phyloP scores from a whole-genome alignment of 495 filamentous ascomycete species.

The Penicillium fimorum region DNA sequence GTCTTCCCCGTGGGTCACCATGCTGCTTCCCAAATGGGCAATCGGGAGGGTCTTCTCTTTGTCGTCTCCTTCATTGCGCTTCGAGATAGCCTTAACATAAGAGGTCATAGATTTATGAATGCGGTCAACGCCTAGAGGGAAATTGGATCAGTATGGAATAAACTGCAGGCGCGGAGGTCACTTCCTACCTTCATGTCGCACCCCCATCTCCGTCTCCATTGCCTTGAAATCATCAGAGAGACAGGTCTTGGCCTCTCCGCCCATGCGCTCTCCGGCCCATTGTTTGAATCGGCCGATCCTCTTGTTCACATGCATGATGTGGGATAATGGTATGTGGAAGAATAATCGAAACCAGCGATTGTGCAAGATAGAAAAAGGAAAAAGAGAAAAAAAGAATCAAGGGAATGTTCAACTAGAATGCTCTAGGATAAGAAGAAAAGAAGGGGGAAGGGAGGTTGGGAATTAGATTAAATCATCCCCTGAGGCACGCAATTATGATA shows the following conservation, averaged over 20 bases:
- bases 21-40: constrained; percentile 77
- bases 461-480: constrained; percentile 10
- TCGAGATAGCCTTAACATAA: constrained; percentile 90
- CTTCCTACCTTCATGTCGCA: constrained; percentile 80
- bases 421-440: constrained; percentile 13
- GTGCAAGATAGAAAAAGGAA: background rate
- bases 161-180: background rate
- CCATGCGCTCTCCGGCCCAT: constrained; percentile 98
- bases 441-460: constrained; percentile 16
- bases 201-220: constrained; percentile 87
- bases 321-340: constrained; percentile 1
- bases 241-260: constrained; percentile 83
- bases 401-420: constrained; percentile 8
- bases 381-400: constrained; percentile 1
- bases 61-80: constrained; percentile 79
- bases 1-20: constrained; percentile 91
- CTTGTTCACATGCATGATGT: constrained; percentile 85
- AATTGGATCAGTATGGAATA: constrained; percentile 6
- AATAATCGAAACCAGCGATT: constrained; percentile 11
- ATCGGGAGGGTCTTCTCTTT: constrained; percentile 82
- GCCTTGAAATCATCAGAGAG: constrained; percentile 92
- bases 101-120: constrained; percentile 84
- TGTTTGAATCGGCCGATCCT: constrained; percentile 96
- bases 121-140: constrained; percentile 74
- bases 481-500: constrained; percentile 14